These are phyloP conservation scores for Edaphochlamys debaryana DNA, from an alignment of 139 green algal species.

Conservation along the genomic window DNA sequence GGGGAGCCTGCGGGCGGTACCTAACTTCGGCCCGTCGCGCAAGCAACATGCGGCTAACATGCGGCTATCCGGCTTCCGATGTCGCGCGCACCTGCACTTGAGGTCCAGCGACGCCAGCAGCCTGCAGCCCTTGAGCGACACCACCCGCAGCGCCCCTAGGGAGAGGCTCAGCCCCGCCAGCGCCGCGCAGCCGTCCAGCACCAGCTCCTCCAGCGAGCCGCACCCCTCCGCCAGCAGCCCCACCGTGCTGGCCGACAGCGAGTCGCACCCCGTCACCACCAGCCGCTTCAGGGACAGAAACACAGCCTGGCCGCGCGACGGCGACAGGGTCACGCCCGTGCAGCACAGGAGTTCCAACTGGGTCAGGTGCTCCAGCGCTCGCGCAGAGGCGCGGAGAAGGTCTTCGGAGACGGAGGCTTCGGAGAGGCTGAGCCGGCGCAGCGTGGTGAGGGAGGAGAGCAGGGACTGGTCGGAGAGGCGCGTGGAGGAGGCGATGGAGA, in stretches of 20 bases:
- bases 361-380: not conserved
- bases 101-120: slow-evolving; percentile 62
- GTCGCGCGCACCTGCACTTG: slow-evolving; percentile 49
- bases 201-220: slow-evolving; percentile 12
- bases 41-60: not conserved
- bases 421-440: not conserved
- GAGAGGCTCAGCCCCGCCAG: slow-evolving; percentile 51
- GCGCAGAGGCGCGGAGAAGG: not conserved
- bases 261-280: no score
- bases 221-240: slow-evolving; percentile 16
- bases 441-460: slow-evolving; percentile 4
- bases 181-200: slow-evolving; percentile 40
- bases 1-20: no score
- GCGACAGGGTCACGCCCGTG: not conserved
- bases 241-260: not conserved
- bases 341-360: not conserved
- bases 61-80: no score
- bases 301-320: not conserved
- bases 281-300: slow-evolving; percentile 5
- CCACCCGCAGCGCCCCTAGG: slow-evolving; percentile 50
- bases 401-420: not conserved
- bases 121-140: slow-evolving; percentile 62
- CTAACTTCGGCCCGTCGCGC: no score
- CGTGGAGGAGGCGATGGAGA: not conserved
- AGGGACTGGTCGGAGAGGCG: not conserved